Percentiles rank a stretch among this genome's conserved stretches.
Evolutionary conservation across 176 grass and related monocot species (phyloP).

Genomic region (Aegilops speltoides): DNA sequence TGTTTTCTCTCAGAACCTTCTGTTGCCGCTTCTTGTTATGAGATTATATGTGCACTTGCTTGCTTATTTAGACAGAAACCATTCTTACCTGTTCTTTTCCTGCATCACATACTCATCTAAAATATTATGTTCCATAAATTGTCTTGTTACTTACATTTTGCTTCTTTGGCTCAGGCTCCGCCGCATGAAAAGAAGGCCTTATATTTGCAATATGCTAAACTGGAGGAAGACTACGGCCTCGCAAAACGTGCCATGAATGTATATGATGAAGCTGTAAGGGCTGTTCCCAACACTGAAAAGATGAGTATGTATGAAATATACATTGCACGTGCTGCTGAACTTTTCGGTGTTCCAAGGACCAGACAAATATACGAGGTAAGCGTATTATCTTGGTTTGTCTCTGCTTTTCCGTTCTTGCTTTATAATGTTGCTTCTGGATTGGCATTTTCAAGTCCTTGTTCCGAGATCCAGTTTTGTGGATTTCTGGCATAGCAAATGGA

Average conservation of each 20-base stretch:
- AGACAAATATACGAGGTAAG: slow-evolving; percentile 81
- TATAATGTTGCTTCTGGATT: slow-evolving; percentile 16
- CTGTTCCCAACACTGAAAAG: slow-evolving; percentile 62
- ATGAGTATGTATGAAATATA: slow-evolving; percentile 91
- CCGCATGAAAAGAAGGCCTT: slow-evolving; percentile 66
- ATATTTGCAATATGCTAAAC: slow-evolving; percentile 86
- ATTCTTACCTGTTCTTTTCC: slow-evolving; percentile 1
- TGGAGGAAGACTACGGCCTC: slow-evolving; percentile 85
- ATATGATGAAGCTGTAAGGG: slow-evolving; percentile 76
- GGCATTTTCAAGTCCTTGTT: background rate
- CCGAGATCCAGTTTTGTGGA: slow-evolving; percentile 2
- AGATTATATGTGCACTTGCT: background rate
- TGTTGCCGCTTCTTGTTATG: background rate
- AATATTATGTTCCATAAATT: slow-evolving; percentile 22
- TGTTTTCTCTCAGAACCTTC: background rate
- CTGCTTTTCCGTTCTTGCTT: background rate
- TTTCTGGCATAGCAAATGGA: background rate
- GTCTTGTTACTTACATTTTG: slow-evolving; percentile 26
- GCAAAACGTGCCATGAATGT: slow-evolving; percentile 85
- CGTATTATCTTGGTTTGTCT: background rate
- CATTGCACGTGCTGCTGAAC: slow-evolving; percentile 62
- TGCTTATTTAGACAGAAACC: slow-evolving; percentile 5
- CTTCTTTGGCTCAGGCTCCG: slow-evolving; percentile 57
- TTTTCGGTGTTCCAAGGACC: slow-evolving; percentile 80
- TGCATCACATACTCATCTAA: slow-evolving; percentile 9